Percentiles rank a stretch among this genome's conserved stretches.
phyloP scores from a whole-genome alignment of 202 grass and related monocot species.

The Zoysia matrella region DNA sequence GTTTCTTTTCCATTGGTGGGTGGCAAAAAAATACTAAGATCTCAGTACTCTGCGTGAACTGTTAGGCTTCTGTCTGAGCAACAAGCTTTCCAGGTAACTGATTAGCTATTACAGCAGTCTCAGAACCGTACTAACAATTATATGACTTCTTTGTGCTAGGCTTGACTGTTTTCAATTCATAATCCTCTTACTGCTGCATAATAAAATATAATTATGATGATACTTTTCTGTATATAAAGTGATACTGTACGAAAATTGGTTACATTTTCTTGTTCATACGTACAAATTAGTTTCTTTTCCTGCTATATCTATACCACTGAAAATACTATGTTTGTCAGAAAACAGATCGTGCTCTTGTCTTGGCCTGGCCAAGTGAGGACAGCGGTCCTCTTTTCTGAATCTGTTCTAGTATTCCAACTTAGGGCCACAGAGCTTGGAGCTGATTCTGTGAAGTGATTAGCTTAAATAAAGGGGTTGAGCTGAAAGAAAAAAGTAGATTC shows the following conservation, averaged over 20 bases:
- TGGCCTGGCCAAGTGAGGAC: not conserved
- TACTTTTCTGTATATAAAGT: not conserved
- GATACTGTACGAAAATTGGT: not conserved
- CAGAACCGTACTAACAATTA: too few species aligned
- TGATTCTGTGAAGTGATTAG: too few species aligned
- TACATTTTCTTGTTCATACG: not conserved
- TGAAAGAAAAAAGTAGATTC: too few species aligned
- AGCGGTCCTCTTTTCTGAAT: conserved; percentile 8
- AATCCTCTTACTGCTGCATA: not conserved
- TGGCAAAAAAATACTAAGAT: conserved; percentile 1
- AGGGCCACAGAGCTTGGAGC: too few species aligned
- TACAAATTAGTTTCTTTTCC: not conserved
- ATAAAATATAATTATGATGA: not conserved
- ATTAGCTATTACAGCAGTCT: not conserved
- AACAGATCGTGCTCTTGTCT: conserved; percentile 18
- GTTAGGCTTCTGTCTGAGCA: not conserved
- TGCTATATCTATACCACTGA: not conserved
- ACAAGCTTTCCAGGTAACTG: conserved; percentile 45
- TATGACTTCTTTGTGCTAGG: not conserved
- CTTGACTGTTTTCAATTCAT: not conserved
- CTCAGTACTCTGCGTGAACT: not conserved
- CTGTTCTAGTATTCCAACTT: conserved; percentile 13
- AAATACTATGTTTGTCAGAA: conserved; percentile 17
- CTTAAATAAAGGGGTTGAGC: too few species aligned
- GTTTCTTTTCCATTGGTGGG: not conserved